Evolutionary conservation across 192 early-diverging fungal genomes (phyloP), one percentile per base, ranked within the genome.

Genomic region (Rhizophagus sp.): DNA sequence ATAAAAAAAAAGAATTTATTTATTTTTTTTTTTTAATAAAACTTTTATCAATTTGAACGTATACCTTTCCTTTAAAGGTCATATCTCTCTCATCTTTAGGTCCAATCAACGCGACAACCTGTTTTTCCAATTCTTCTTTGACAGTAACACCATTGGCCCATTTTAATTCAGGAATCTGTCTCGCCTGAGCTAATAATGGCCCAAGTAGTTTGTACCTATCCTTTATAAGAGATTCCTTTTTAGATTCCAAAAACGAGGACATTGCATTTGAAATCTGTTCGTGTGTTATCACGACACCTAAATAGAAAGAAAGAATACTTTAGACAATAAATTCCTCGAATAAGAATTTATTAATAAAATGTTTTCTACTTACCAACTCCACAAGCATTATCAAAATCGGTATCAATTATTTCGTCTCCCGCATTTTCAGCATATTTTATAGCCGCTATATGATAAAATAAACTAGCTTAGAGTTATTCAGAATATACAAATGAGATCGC

Each of bases 51-150:
- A 22, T 57, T 57, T 30, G n/a, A n/a, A 36, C 27, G 36, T 30
- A 15, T 78, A 69, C 76, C 82, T 85, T 85, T 50, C 84, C 83
- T 82, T 91, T 88, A 69, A 82, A 76, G 41, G 81, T 73, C 57
- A 89, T 88, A 84, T 99, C 97, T 62, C 97, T 92, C 82, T 98
- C 97, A 84, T 99, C 97, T 85, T 98, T 98, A 81, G 97, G 97
- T n/a, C 98, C 98, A 70, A 99, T 87, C n/a, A 93, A 80, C 22
- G 91, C 91, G 25, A 94, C 83, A 64, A 95, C 86, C 89, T 96
- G 94, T 41, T 89, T 90, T 62, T 99, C 98, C 44, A 98, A 86
- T 85, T 92, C 93, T 75, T 91, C 88, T 86, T 99, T 99, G 52
- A 99, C 91, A 67, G 87, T 88, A 78, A 90, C 88, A 63, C 95